These are phyloP conservation scores for Malus sieversii DNA, from an alignment of 306 rosid species.

Conservation along the genomic window DNA sequence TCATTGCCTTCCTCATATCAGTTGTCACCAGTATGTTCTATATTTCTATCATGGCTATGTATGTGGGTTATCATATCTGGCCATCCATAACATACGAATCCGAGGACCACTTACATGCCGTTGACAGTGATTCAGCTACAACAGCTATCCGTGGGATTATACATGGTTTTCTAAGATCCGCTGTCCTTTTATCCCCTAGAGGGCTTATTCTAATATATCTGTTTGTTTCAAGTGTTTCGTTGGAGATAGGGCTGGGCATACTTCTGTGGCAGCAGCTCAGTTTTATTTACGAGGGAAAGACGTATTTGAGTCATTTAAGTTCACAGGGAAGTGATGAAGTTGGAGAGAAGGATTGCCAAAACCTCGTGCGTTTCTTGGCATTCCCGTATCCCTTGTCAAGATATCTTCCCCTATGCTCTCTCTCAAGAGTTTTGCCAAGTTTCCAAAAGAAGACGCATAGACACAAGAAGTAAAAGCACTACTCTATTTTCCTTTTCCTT, in stretches of 20 bases:
- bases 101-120: conserved; percentile 19
- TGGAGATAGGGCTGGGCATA: conserved; percentile 57
- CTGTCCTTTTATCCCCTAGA: conserved; percentile 51
- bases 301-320: conserved; percentile 52
- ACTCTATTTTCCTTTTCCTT: not conserved
- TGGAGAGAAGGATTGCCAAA: conserved; percentile 72
- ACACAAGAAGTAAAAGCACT: conserved; percentile 34
- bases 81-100: conserved; percentile 40
- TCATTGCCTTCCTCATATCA: conserved; percentile 76
- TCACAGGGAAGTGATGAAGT: conserved; percentile 34
- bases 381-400: conserved; percentile 47
- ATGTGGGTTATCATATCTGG: conserved; percentile 47
- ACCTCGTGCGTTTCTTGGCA: conserved; percentile 65
- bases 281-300: conserved; percentile 68
- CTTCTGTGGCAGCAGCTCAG: conserved; percentile 95
- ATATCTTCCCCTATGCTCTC: conserved; percentile 16
- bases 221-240: conserved; percentile 60
- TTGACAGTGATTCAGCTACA: conserved; percentile 19
- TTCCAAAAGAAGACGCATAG: conserved; percentile 47
- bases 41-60: conserved; percentile 53
- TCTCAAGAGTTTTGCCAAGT: conserved; percentile 50
- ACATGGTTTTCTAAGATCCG: conserved; percentile 47
- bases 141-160: conserved; percentile 29
- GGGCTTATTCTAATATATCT: conserved; percentile 74
- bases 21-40: conserved; percentile 61